A percentile compares a stretch with the other conserved stretches of the same genome.
phyloP scores from a whole-genome alignment of 139 green algal genomes.

The Raphidocelis subcapitata region DNA sequence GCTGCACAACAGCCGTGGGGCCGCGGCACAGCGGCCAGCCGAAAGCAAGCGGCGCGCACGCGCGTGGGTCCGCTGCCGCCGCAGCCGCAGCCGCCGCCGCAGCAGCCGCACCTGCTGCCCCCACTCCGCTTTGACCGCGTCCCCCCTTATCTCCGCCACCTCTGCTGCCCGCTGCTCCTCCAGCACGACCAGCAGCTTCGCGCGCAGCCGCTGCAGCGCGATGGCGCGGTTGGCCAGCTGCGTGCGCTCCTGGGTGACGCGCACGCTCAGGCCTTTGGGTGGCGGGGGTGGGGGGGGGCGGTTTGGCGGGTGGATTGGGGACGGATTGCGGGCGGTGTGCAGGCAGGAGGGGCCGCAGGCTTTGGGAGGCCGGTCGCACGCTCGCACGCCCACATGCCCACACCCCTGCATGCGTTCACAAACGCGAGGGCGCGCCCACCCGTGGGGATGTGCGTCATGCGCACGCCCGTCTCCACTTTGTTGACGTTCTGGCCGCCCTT shows the following conservation, averaged over 20 bases:
- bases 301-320: too few species aligned
- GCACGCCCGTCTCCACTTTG: constrained; percentile 91
- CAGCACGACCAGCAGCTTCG: constrained; percentile 85
- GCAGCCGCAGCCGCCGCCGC: neutral
- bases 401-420: too few species aligned
- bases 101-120: constrained; percentile 89
- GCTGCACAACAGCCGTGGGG: neutral
- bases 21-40: neutral
- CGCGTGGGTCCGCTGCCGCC: neutral
- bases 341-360: too few species aligned
- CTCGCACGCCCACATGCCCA: too few species aligned
- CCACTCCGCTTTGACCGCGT: constrained; percentile 93
- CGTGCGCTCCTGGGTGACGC: constrained; percentile 76
- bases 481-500: constrained; percentile 98
- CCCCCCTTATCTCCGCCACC: constrained; percentile 83
- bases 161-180: constrained; percentile 79
- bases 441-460: constrained; percentile 88
- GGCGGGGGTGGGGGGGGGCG: constrained; percentile 51
- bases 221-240: constrained; percentile 72
- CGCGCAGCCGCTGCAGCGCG: constrained; percentile 61
- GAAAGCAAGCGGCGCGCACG: neutral
- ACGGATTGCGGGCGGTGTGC: too few species aligned
- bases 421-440: constrained; percentile 13
- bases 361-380: too few species aligned
- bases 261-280: constrained; percentile 87